Evolutionary conservation across 768 basidiomycete genomes (phyloP).

Genomic region (Leccinum ochraceum): DNA sequence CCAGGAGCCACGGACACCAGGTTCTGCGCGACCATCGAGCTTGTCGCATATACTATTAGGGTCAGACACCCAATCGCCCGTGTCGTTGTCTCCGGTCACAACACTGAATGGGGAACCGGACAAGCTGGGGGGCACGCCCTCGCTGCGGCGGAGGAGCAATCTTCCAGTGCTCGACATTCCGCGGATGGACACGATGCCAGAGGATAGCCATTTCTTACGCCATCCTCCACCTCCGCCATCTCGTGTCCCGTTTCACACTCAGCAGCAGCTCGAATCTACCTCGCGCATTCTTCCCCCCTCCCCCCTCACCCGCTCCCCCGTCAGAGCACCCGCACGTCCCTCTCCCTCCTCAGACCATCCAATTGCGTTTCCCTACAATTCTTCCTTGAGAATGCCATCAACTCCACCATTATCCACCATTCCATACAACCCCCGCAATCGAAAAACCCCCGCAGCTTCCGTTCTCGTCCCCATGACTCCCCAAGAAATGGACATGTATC

Average conservation of each 20-base stretch:
- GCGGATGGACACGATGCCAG: slow-evolving; percentile 27
- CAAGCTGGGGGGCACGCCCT: slow-evolving; percentile 24
- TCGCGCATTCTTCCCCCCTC: slow-evolving; percentile 31
- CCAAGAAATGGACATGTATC: slow-evolving; percentile 61
- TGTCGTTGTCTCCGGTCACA: slow-evolving; percentile 14
- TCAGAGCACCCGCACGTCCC: slow-evolving; percentile 32
- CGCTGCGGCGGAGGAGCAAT: slow-evolving; percentile 32
- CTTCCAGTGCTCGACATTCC: slow-evolving; percentile 36
- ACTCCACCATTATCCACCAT: slow-evolving; percentile 35
- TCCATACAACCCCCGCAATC: slow-evolving; percentile 65
- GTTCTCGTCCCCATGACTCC: slow-evolving; percentile 66
- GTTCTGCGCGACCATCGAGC: slow-evolving; percentile 44
- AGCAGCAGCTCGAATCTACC: slow-evolving; percentile 26
- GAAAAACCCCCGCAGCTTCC: slow-evolving; percentile 59
- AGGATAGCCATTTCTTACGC: slow-evolving; percentile 31
- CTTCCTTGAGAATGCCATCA: slow-evolving; percentile 36
- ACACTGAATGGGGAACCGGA: slow-evolving; percentile 27
- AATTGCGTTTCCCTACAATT: slow-evolving; percentile 29
- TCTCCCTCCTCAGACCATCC: slow-evolving; percentile 38
- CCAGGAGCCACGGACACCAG: slow-evolving; percentile 38
- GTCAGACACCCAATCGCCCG: slow-evolving; percentile 26
- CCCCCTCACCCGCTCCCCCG: slow-evolving; percentile 31
- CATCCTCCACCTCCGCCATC: slow-evolving; percentile 21
- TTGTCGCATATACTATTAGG: slow-evolving; percentile 41
- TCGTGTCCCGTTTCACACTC: slow-evolving; percentile 21